Base-by-base conservation (phyloP, 2,329 filamentous ascomycete genomes). In the Emmonsia crescens region DNA sequence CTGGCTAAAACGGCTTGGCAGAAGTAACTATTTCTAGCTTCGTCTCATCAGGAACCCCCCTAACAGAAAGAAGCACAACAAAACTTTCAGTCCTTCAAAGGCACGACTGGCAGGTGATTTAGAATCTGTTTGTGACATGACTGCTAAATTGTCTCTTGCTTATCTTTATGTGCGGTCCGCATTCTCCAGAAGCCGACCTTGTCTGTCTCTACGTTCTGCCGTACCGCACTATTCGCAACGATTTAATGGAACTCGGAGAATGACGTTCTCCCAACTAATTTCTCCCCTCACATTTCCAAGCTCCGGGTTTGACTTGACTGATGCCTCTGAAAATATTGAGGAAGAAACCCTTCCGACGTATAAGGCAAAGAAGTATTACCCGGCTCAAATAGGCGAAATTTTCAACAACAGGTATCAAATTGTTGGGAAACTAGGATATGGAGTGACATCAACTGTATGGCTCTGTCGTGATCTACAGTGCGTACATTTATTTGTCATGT, bases 401-500 rank as follows among this genome's bases (percentile, higher is more conserved):
- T 58, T 65, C 55, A 57, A 62, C 14, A 40, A 64, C 27, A 61
- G 63, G 61, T 67, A 69, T 60, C 58, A 64, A 49, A 49, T 68
- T 51, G 54, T 69, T 38, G 60, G 62, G 19, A 68, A 68, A 60
- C 64, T 69, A 24, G 67, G 66, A 33, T 69, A 59, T 61, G 67
- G 68, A 21, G 59, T 64, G 10, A 64, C 62, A 24, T 69, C 66
- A 1, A 69, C 68, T n/a, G 62, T 66, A 52, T 69, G 66, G 68
- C 64, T 69, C 31, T 60, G 61, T 58, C 61, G 61, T 27, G 66
- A 69, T 56, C 29, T 66, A n/a, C n/a, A 36, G 66, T 64, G 61
- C 55, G 60, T 62, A 59, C 60, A 40, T 21, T 44, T 38, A 57
- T 46, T 21, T 54, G 36, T 36, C 29, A 38, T 38, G 29, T 54